phyloP scores from a whole-genome alignment of 2,329 filamentous ascomycete species.

The Keithomyces neogunnii region DNA sequence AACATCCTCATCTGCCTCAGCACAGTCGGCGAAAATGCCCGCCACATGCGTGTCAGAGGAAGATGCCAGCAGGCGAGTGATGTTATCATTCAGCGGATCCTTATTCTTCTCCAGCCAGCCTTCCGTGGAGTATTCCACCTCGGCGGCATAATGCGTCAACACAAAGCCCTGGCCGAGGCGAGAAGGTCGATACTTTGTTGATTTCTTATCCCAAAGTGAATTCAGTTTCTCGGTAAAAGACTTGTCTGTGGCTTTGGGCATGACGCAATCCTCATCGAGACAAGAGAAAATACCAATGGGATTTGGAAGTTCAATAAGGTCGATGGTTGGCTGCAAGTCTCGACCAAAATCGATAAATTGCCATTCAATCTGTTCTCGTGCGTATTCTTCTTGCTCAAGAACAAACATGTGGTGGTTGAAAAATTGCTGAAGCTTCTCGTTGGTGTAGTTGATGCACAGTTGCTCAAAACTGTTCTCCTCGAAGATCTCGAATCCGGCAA shows the following conservation, averaged over 20 bases:
- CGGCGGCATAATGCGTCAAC: conserved; percentile 92
- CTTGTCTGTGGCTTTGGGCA: conserved; percentile 97
- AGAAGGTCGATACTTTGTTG: conserved; percentile 82
- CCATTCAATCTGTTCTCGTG: conserved; percentile 96
- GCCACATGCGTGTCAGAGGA: conserved; percentile 81
- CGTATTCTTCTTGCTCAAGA: conserved; percentile 95
- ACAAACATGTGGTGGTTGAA: conserved; percentile 99
- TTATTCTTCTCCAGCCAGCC: conserved; percentile 99
- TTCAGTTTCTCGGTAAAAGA: conserved; percentile 98
- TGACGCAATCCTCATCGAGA: conserved; percentile 93
- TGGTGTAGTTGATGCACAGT: conserved; percentile 98
- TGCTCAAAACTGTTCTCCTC: conserved; percentile 98
- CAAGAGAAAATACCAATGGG: conserved; percentile 99
- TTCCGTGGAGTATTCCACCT: conserved; percentile 93
- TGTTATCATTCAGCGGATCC: conserved; percentile 93
- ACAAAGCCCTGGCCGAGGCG: conserved; percentile 87
- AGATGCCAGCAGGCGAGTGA: conserved; percentile 76
- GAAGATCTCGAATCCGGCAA: conserved; percentile 98
- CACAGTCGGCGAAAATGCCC: conserved; percentile 79
- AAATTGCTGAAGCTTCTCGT: conserved; percentile 97
- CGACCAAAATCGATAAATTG: conserved; percentile 99
- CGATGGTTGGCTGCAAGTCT: conserved; percentile 94
- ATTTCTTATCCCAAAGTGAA: conserved; percentile 92
- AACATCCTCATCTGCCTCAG: conserved; percentile 66
- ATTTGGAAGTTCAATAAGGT: conserved; percentile 90